Percentiles rank a stretch among this genome's conserved stretches.
Conservation (phyloP, 2,329 filamentous ascomycete species). For the Claviceps maximensis region DNA sequence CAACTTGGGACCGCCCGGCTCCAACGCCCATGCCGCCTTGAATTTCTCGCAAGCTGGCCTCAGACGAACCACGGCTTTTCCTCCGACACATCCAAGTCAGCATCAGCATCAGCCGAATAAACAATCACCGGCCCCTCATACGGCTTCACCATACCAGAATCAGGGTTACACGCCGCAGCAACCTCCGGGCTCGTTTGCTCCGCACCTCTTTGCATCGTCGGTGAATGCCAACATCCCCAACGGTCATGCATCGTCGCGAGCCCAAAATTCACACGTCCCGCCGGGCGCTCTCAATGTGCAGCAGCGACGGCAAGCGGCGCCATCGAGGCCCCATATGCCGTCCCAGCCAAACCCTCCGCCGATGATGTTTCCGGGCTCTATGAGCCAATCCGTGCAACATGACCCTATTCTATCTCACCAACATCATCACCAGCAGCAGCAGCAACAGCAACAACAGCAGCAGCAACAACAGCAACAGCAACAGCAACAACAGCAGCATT, state of each 20-base stretch:
- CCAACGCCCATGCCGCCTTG: conserved; percentile 40
- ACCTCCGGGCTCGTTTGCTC: conserved; percentile 32
- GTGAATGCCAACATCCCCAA: conserved; percentile 35
- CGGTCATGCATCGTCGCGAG: conserved; percentile 27
- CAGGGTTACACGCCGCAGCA: conserved; percentile 41
- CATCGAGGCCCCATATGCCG: conserved; percentile 32
- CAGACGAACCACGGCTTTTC: conserved; percentile 31
- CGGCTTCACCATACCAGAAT: conserved; percentile 41
- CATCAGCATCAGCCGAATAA: conserved; percentile 40
- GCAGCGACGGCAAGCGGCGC: conserved; percentile 28
- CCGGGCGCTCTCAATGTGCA: conserved; percentile 34
- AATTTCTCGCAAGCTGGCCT: conserved; percentile 37
- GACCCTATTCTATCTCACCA: conserved; percentile 31
- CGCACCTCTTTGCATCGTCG: conserved; percentile 38
- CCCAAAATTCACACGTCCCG: conserved; percentile 32
- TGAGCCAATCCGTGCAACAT: conserved; percentile 29
- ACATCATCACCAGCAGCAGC: conserved; percentile 22
- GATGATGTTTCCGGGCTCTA: conserved; percentile 24
- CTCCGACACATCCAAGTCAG: conserved; percentile 34
- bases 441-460: conserved; percentile 17
- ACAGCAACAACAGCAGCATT: conserved; percentile 18
- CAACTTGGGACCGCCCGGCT: conserved; percentile 34
- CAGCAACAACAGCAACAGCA: conserved; percentile 9
- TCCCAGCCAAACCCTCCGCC: conserved; percentile 23
- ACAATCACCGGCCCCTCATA: conserved; percentile 40